A percentile compares a stretch with the other conserved stretches of the same genome.
Evolutionary conservation across 805 yeast species (phyloP).

Genomic region (Wickerhamiella musiphila): DNA sequence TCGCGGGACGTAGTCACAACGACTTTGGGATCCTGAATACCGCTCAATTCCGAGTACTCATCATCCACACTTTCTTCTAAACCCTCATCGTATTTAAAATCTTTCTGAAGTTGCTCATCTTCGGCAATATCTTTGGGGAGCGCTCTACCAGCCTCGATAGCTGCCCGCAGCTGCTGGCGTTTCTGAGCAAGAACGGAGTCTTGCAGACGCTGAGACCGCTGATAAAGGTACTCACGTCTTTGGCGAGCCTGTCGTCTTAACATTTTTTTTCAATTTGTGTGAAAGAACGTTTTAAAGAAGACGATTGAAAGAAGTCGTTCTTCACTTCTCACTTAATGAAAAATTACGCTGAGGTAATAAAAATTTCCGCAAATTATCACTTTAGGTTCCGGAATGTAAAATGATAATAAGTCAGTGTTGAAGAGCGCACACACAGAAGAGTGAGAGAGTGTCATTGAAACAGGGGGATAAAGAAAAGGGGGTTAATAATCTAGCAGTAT

Average conservation of each 20-base stretch:
- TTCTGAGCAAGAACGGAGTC: slow-evolving; percentile 75
- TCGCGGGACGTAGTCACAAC: slow-evolving; percentile 88
- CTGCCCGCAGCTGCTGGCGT: slow-evolving; percentile 69
- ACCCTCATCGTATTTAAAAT: slow-evolving; percentile 76
- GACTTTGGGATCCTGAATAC: slow-evolving; percentile 76
- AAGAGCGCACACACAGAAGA: too few species aligned
- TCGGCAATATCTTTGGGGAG: slow-evolving; percentile 82
- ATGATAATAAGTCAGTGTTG: too few species aligned
- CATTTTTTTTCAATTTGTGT: too few species aligned
- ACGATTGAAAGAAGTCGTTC: too few species aligned
- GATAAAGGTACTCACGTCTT: slow-evolving; percentile 80
- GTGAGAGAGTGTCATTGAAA: too few species aligned
- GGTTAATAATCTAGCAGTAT: too few species aligned
- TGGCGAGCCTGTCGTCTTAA: slow-evolving; percentile 90
- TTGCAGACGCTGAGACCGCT: slow-evolving; percentile 76
- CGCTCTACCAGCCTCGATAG: slow-evolving; percentile 82
- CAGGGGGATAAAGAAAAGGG: too few species aligned
- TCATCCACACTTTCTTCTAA: slow-evolving; percentile 53
- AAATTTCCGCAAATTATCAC: too few species aligned
- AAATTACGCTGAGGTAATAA: too few species aligned
- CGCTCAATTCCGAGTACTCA: slow-evolving; percentile 76
- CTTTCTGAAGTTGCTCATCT: slow-evolving; percentile 62
- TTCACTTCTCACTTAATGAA: too few species aligned
- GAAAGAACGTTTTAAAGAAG: too few species aligned
- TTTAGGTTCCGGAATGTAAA: too few species aligned